Evolutionary conservation across 495 filamentous ascomycete species (phyloP), one percentile per base, ranked within the genome.

Genomic region (Oleoguttula mirabilis): DNA sequence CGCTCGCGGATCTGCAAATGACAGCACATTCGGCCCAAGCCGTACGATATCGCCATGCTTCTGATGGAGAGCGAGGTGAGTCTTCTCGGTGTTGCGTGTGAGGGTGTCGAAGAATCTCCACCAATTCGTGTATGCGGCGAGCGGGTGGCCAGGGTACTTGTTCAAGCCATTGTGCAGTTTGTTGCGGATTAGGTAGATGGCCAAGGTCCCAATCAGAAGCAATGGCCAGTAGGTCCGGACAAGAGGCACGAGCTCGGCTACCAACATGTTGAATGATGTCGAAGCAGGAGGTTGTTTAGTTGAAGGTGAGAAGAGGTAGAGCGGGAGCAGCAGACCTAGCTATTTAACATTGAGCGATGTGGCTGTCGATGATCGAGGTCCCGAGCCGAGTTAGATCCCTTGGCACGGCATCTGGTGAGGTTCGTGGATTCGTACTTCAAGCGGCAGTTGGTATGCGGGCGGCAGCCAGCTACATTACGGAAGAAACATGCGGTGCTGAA

Each of bases 21-120:
- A 79, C 17, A 85, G 58, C 1, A 66, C 65, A 45, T 80, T 76
- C 10, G 82, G 82, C 3, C 80, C 77, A 10, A 85, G 58, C 21
- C 81, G 71, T 4, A 87, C 76, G 3, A 87, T 66, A 45, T 79
- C 72, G 10, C 82, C 82, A 59, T 86, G 70, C 58, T 82, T 72
- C 11, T 65, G 67, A 55, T 88, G 83, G 10, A 88, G 63, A 5
- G 58, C 63, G 25, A 77, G 69, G 54, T 83, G 77, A 3, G 78
- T 79, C 35, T 69, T 54, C 43, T 88, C 77, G 11, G 79, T 71
- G 31, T 72, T 66, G 32, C 75, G 66, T 8, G 63, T 62, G 39
- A 71, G 72, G 2, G 80, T 79, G 51, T 84, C 71, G 45, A 69
- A 67, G 45, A 83, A 75, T 17, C 84, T 34, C 53, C 53, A 56